Base-by-base conservation (phyloP, 805 yeast species). In the Martiniozyma abietophila region DNA sequence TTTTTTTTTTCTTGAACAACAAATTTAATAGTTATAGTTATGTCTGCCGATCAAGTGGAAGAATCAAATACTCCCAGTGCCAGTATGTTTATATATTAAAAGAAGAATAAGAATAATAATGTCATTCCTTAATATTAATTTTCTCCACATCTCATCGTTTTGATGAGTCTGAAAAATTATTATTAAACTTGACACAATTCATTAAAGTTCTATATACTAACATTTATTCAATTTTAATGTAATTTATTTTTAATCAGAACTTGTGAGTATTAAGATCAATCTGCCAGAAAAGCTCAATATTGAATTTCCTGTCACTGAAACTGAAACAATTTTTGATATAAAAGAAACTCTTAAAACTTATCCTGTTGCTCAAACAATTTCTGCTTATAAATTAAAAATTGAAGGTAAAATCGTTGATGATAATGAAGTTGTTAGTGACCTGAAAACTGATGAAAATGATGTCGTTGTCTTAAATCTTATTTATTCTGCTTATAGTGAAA, bases 401-500 rank as follows among this genome's bases (percentile, higher is more conserved):
- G 52, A 59, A 6, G 68, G 62, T 16, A 45, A 49, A 31, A 53
- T 58, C 27, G 46, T 65, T 26, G 50, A 46, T 18, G 54, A 53
- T 10, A 38, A 39, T 8, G 26, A 48, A 10, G 20, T 45, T 3
- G 44, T 51, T 27, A 38, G 37, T 14, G 60, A 64, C 17, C 37
- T 55, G n/a, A 49, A 61, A 12, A 43, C 44, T n/a, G 50, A 48
- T 6, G 52, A 50, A 4, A 38, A 51, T 8, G 48, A 48, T 12
- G 49, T 49, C 16, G 46, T 73, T n/a, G 43, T 51, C 1, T 51
- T 82, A 31, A 56, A 53, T 12, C 53, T 82, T 41, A 64, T 57
- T 25, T 71, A 71, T 37, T 68, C 65, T 34, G 62, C 77, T 1
- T 83, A 83, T 61, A 75, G 67, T 39, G 76, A 72, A 51, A 63